A percentile compares a stretch with the other conserved stretches of the same genome.
Evolutionary conservation across 2,329 filamentous ascomycete genomes (phyloP).

Genomic region (Aspergillus glaucus): DNA sequence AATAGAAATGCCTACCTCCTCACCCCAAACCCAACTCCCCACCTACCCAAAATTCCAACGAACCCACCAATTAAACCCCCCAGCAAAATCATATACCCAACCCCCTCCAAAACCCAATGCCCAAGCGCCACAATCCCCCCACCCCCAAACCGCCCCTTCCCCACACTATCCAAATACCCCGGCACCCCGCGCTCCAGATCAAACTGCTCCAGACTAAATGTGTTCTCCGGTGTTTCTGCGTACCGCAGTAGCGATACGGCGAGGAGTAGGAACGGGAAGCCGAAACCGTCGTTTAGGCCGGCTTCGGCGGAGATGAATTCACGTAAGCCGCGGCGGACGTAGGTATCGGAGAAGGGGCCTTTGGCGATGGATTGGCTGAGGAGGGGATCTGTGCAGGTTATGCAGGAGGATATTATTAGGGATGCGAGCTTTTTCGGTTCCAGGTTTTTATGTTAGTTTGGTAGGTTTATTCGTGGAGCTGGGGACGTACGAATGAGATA

Average conservation of each 20-base stretch:
- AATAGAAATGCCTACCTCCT: background rate
- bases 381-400: slow-evolving; percentile 58
- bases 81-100: slow-evolving; percentile 54
- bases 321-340: slow-evolving; percentile 50
- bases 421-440: slow-evolving; percentile 17
- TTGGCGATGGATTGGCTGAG: slow-evolving; percentile 58
- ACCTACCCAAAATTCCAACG: slow-evolving; percentile 37
- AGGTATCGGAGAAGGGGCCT: slow-evolving; percentile 58
- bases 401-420: slow-evolving; percentile 55
- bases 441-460: no score
- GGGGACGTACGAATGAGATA: slow-evolving; percentile 37
- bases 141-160: slow-evolving; percentile 48
- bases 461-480: no score
- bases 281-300: slow-evolving; percentile 58
- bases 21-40: background rate
- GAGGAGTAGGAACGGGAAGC: slow-evolving; percentile 56
- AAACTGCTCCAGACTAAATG: slow-evolving; percentile 11
- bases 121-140: slow-evolving; percentile 48
- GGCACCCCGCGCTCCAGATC: slow-evolving; percentile 16
- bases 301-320: slow-evolving; percentile 59
- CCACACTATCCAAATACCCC: slow-evolving; percentile 26
- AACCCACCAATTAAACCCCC: slow-evolving; percentile 48
- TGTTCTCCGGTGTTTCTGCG: slow-evolving; percentile 32
- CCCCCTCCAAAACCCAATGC: slow-evolving; percentile 56
- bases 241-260: slow-evolving; percentile 53